A percentile compares a stretch with the other conserved stretches of the same genome.
phyloP scores from a whole-genome alignment of 805 yeast genomes.

The Saturnispora besseyi region DNA sequence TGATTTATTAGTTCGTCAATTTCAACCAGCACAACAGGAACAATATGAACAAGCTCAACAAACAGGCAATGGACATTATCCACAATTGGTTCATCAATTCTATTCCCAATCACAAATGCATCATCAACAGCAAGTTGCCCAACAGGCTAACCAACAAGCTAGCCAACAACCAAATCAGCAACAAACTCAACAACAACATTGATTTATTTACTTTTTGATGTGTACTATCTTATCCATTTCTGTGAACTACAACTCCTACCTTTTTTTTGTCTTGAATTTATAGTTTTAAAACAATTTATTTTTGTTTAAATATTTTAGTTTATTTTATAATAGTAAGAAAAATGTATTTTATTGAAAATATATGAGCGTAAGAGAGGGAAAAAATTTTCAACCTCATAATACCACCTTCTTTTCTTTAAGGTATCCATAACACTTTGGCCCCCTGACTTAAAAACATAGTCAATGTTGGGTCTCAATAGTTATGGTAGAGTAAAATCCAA shows the following conservation, averaged over 20 bases:
- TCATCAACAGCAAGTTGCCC: background rate
- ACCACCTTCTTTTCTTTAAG: background rate
- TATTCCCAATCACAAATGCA: background rate
- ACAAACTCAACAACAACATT: constrained; percentile 5
- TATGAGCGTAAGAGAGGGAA: background rate
- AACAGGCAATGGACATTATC: background rate
- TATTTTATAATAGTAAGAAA: background rate
- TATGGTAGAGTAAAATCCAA: constrained; percentile 1
- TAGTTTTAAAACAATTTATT: background rate
- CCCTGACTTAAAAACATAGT: background rate
- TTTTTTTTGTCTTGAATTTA: background rate
- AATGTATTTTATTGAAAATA: background rate
- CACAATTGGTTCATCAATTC: constrained; percentile 4
- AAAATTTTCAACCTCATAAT: background rate
- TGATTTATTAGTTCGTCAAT: constrained; percentile 8
- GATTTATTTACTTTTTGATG: background rate
- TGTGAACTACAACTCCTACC: background rate
- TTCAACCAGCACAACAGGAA: constrained; percentile 4
- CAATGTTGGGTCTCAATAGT: background rate
- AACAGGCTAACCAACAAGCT: background rate
- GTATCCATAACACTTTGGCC: constrained; percentile 4
- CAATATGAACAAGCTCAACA: constrained; percentile 1
- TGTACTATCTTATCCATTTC: background rate
- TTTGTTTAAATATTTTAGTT: background rate
- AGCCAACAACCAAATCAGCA: constrained; percentile 1